A percentile compares a stretch with the other conserved stretches of the same genome.
phyloP scores from a whole-genome alignment of 768 basidiomycete genomes.

The Galerina marginata region DNA sequence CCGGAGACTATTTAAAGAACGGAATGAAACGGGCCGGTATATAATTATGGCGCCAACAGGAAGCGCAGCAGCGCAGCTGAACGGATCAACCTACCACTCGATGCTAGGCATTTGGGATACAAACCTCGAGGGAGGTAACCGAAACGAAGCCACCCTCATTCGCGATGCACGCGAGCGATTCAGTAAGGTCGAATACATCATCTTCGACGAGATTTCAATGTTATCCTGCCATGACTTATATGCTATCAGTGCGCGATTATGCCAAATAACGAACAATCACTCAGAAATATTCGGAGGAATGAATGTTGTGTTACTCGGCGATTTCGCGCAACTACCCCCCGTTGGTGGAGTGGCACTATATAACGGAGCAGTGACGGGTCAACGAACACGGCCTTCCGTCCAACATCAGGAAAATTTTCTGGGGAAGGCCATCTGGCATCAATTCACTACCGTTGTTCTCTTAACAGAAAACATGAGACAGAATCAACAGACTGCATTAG shows the following conservation, averaged over 20 bases:
- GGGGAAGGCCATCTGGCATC: neutral
- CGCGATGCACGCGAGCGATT: neutral
- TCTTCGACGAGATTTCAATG: conserved; percentile 51
- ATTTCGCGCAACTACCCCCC: conserved; percentile 48
- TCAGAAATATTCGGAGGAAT: conserved; percentile 37
- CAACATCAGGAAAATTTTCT: neutral
- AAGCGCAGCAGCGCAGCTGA: neutral
- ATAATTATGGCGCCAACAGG: neutral
- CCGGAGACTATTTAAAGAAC: neutral
- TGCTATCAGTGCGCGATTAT: conserved; percentile 28
- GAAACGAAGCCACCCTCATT: neutral
- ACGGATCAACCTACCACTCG: neutral
- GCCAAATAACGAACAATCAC: conserved; percentile 18
- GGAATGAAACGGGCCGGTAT: neutral
- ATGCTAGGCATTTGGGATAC: neutral
- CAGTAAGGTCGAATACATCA: conserved; percentile 38
- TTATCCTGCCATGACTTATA: conserved; percentile 36
- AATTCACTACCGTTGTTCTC: neutral
- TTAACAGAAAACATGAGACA: neutral
- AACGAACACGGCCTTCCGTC: too few species aligned
- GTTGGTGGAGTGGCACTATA: neutral
- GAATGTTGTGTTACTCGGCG: conserved; percentile 47
- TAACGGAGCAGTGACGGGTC: too few species aligned
- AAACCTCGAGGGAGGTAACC: neutral
- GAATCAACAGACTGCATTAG: neutral